These are phyloP conservation scores for Wolfiporia cocos DNA, from an alignment of 1,284 basidiomycete species.

Conservation along the genomic window DNA sequence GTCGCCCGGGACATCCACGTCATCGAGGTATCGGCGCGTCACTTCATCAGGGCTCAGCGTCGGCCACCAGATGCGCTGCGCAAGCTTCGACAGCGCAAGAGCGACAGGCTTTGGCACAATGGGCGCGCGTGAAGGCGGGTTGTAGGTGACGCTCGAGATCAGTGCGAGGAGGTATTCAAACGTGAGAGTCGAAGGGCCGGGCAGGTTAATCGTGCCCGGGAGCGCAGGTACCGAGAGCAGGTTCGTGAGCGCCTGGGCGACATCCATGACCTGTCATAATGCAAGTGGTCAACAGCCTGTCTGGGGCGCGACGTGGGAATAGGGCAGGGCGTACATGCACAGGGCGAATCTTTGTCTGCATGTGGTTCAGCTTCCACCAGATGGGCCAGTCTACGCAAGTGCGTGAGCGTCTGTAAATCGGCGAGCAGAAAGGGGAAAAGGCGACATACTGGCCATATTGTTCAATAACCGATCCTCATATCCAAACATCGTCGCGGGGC, in stretches of 20 bases:
- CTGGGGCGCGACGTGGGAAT: neutral
- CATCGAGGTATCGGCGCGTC: conserved; percentile 82
- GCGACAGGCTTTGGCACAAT: conserved; percentile 78
- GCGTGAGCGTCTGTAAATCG: too few relatives aligned
- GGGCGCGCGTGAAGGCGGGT: conserved; percentile 61
- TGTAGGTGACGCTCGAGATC: conserved; percentile 78
- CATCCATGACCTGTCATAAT: conserved; percentile 72
- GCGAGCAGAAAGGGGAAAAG: too few relatives aligned
- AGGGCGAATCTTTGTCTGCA: conserved; percentile 82
- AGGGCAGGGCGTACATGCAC: conserved; percentile 68
- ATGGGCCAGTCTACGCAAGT: conserved; percentile 88
- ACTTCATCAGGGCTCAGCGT: conserved; percentile 91
- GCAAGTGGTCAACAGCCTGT: neutral
- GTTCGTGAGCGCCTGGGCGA: conserved; percentile 87
- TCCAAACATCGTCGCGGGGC: conserved; percentile 85
- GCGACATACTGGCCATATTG: conserved; percentile 79
- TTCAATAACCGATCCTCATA: conserved; percentile 94
- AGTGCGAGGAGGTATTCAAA: conserved; percentile 83
- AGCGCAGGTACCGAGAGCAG: conserved; percentile 62
- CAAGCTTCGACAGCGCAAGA: conserved; percentile 54
- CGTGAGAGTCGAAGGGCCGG: conserved; percentile 86
- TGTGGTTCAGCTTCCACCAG: conserved; percentile 91
- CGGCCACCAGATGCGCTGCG: conserved; percentile 91
- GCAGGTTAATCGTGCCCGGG: conserved; percentile 73
- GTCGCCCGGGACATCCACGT: conserved; percentile 58